Evolutionary conservation across 2,329 filamentous ascomycete species (phyloP).

Genomic region (Botrytis squamosa): DNA sequence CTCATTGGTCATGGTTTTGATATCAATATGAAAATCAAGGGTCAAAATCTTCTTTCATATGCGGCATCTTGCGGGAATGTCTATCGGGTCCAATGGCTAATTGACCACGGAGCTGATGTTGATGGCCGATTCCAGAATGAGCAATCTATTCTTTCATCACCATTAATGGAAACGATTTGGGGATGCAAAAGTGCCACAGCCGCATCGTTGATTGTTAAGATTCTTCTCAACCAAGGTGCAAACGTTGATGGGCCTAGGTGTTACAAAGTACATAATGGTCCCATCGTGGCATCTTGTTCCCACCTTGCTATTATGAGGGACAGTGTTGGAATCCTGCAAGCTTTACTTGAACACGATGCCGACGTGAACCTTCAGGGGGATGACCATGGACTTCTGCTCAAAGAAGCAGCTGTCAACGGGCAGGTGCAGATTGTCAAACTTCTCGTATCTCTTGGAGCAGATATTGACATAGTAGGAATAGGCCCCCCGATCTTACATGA

Average conservation of each 20-base stretch:
- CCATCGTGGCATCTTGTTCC: neutral
- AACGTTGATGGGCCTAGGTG: neutral
- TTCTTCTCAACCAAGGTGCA: neutral
- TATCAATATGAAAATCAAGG: neutral
- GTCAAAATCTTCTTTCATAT: neutral
- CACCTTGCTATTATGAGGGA: neutral
- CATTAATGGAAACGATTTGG: neutral
- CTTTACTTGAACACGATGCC: neutral
- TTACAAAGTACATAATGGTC: neutral
- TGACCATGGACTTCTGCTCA: neutral
- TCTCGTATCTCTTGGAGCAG: neutral
- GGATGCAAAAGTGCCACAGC: fast-evolving
- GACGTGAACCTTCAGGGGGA: neutral
- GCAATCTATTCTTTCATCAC: neutral
- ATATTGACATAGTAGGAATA: neutral
- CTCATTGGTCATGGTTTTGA: neutral
- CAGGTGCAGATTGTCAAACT: fast-evolving
- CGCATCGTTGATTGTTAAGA: neutral
- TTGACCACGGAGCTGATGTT: neutral
- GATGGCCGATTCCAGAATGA: neutral
- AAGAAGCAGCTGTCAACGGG: neutral
- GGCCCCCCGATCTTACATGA: fast-evolving
- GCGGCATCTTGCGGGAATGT: neutral
- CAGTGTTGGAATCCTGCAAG: neutral
- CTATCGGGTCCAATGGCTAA: neutral